Evolutionary conservation across 805 yeast species (phyloP).

Genomic region (Kazachstania bromeliacearum): DNA sequence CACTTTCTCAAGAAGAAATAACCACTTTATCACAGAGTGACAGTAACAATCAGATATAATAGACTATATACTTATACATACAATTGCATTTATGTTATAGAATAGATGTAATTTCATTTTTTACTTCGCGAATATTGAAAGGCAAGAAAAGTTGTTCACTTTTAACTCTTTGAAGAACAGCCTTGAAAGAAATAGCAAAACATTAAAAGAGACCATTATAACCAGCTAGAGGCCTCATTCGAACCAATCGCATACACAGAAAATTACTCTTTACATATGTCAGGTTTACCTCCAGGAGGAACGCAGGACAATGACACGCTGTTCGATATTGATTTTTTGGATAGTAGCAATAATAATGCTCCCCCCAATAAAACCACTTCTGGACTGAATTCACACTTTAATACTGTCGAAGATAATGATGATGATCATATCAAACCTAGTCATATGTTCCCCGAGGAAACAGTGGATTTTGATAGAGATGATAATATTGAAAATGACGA

Average conservation of each 20-base stretch:
- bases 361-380: conserved; percentile 1
- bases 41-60: neutral
- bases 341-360: conserved; percentile 13
- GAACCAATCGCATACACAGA: no score
- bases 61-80: no score
- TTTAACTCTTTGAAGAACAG: no score
- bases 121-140: neutral
- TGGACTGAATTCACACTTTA: neutral
- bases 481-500: conserved; percentile 32
- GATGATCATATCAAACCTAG: conserved; percentile 8
- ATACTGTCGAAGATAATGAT: conserved; percentile 2
- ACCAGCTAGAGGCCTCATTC: no score
- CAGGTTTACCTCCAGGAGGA: neutral
- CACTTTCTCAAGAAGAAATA: conserved; percentile 65
- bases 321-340: conserved; percentile 34
- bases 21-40: neutral
- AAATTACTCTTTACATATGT: neutral
- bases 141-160: no score
- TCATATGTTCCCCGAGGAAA: conserved; percentile 26
- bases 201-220: no score
- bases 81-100: no score
- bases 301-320: conserved; percentile 23
- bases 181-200: no score
- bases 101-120: neutral
- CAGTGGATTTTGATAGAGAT: conserved; percentile 27